A percentile compares a stretch with the other conserved stretches of the same genome.
Evolutionary conservation across 352 stramenopile species (phyloP).

Genomic region (Phytophthora gonapodyides): DNA sequence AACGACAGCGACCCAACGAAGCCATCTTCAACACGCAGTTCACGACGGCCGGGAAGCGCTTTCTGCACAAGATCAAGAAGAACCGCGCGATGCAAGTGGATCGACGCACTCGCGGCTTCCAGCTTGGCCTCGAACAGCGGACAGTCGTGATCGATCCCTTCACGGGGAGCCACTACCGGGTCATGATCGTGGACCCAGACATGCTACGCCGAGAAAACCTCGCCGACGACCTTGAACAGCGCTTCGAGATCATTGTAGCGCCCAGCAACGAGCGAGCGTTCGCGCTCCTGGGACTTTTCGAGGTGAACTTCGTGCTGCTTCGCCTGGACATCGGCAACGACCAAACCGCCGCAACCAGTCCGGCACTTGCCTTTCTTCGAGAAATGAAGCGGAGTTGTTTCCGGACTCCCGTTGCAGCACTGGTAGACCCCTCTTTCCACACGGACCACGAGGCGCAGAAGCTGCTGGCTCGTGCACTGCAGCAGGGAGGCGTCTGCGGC

Average conservation of each 20-base stretch:
- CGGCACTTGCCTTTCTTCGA: constrained; percentile 52
- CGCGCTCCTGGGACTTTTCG: constrained; percentile 63
- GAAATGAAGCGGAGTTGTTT: constrained; percentile 68
- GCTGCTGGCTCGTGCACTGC: constrained; percentile 51
- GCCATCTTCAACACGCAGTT: constrained; percentile 86
- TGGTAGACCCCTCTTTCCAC: constrained; percentile 32
- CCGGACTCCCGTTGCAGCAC: constrained; percentile 53
- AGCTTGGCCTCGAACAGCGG: constrained; percentile 49
- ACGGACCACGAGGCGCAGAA: constrained; percentile 44
- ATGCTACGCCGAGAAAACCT: constrained; percentile 68
- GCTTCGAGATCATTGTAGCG: constrained; percentile 72
- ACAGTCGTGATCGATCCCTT: constrained; percentile 59
- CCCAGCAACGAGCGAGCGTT: constrained; percentile 67
- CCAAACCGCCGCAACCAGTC: constrained; percentile 52
- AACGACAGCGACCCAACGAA: constrained; percentile 49
- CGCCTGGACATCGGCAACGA: constrained; percentile 60
- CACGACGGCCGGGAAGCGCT: constrained; percentile 63
- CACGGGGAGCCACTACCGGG: constrained; percentile 60
- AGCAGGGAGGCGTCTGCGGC: constrained; percentile 60
- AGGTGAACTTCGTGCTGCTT: constrained; percentile 64
- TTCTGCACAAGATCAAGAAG: constrained; percentile 77
- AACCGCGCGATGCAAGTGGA: constrained; percentile 79
- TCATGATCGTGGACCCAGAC: constrained; percentile 70
- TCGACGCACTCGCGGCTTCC: constrained; percentile 65
- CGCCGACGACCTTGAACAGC: constrained; percentile 61